Conservation (phyloP, 208 protist genomes). For the Leishmania aethiopica region DNA sequence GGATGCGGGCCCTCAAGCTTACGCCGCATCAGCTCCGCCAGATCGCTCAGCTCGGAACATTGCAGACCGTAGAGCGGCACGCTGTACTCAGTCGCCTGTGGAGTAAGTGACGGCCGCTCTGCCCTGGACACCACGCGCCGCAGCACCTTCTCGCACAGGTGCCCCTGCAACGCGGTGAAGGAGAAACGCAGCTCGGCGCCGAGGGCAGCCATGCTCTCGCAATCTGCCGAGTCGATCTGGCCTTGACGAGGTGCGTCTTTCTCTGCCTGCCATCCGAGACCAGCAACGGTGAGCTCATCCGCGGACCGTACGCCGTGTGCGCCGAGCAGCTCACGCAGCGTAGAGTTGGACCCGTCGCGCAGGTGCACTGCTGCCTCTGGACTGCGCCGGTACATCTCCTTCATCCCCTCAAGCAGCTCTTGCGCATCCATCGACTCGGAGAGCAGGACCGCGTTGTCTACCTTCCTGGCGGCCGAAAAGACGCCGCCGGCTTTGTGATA, state of each 20-base stretch:
- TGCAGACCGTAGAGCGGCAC: conserved; percentile 83
- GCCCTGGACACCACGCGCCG: conserved; percentile 52
- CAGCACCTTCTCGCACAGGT: conserved; percentile 60
- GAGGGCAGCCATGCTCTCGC: conserved; percentile 39
- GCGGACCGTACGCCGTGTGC: conserved; percentile 62
- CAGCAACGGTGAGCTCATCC: conserved; percentile 71
- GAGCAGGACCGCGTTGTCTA: conserved; percentile 82
- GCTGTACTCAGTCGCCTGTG: conserved; percentile 81
- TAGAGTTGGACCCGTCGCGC: conserved; percentile 63
- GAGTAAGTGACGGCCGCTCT: conserved; percentile 47
- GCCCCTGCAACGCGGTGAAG: conserved; percentile 70
- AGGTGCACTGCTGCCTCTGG: conserved; percentile 58
- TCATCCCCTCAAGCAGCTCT: conserved; percentile 79
- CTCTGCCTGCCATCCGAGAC: conserved; percentile 80
- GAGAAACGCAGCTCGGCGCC: conserved; percentile 84
- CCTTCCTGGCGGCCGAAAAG: conserved; percentile 81
- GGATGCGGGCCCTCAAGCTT: conserved; percentile 66
- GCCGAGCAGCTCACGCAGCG: conserved; percentile 76
- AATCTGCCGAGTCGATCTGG: conserved; percentile 32
- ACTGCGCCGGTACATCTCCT: conserved; percentile 68
- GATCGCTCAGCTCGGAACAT: conserved; percentile 54
- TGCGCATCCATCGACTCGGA: conserved; percentile 75
- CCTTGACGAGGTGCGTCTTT: conserved; percentile 24
- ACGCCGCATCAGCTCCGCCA: conserved; percentile 63
- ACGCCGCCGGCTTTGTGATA: conserved; percentile 82